These are phyloP conservation scores for Monilinia aucupariae DNA, from an alignment of 2,329 filamentous ascomycete species.

Conservation along the genomic window DNA sequence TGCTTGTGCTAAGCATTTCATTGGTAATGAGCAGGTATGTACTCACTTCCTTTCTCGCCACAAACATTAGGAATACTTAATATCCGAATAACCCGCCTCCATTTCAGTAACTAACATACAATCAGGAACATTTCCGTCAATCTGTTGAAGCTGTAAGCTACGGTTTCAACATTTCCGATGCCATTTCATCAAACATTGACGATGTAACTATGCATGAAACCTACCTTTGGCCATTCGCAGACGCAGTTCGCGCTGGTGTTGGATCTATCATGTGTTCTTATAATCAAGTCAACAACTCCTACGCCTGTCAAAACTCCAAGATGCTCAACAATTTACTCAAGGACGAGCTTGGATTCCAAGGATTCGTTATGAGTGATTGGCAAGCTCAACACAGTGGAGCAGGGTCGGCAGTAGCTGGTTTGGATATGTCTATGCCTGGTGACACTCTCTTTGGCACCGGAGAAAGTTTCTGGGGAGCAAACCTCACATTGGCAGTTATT, in stretches of 20 bases:
- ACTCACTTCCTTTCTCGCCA: not conserved
- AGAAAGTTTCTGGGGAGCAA: conserved; percentile 63
- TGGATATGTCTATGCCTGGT: conserved; percentile 82
- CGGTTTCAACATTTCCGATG: conserved; percentile 58
- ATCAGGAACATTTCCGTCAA: conserved; percentile 49
- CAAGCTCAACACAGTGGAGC: conserved; percentile 41
- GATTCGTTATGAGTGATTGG: conserved; percentile 79
- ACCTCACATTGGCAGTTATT: conserved; percentile 78
- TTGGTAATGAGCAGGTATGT: conserved; percentile 63
- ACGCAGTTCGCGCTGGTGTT: conserved; percentile 63
- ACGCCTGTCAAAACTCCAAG: conserved; percentile 73
- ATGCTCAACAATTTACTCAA: conserved; percentile 72
- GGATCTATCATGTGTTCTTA: conserved; percentile 83
- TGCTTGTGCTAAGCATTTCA: conserved; percentile 74
- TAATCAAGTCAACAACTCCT: conserved; percentile 76
- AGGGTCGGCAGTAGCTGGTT: conserved; percentile 9
- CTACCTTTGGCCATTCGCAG: conserved; percentile 56
- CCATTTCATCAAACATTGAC: conserved; percentile 50
- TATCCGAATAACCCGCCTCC: not conserved
- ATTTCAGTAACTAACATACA: conserved; percentile 39
- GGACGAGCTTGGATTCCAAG: conserved; percentile 74
- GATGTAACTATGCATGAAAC: conserved; percentile 57
- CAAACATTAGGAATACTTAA: not conserved
- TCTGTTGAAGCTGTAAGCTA: conserved; percentile 44
- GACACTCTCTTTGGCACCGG: conserved; percentile 74